A percentile compares a stretch with the other conserved stretches of the same genome.
phyloP scores from a whole-genome alignment of 805 yeast genomes.

The Cyberlindnera misumaiensis region DNA sequence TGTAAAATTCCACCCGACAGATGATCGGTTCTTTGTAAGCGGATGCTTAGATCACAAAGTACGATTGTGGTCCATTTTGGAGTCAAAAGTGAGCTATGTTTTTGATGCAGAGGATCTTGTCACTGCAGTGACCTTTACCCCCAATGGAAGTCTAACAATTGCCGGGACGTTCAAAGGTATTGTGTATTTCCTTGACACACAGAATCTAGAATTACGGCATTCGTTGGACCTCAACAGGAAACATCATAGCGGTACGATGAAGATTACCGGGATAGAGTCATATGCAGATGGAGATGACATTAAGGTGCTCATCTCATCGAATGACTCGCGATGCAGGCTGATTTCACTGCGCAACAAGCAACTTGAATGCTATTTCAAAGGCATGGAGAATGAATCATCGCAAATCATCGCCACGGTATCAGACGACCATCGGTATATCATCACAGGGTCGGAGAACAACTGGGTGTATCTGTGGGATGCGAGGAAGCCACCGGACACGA shows the following conservation, averaged over 20 bases:
- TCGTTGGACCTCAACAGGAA: constrained; percentile 40
- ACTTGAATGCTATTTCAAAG: constrained; percentile 64
- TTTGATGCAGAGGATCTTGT: constrained; percentile 58
- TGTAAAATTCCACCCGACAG: constrained; percentile 74
- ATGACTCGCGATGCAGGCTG: constrained; percentile 72
- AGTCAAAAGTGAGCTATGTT: constrained; percentile 53
- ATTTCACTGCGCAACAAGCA: constrained; percentile 47
- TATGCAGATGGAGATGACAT: constrained; percentile 32
- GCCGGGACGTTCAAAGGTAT: constrained; percentile 81
- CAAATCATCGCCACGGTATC: constrained; percentile 63
- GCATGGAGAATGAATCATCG: constrained; percentile 62
- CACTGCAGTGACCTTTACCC: constrained; percentile 70
- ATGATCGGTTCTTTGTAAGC: constrained; percentile 79
- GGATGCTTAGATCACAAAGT: constrained; percentile 74
- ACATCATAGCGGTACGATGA: constrained; percentile 18
- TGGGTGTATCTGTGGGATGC: constrained; percentile 79
- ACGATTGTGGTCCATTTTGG: constrained; percentile 82
- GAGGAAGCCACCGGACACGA: constrained; percentile 15
- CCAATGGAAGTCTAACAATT: constrained; percentile 49
- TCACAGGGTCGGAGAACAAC: constrained; percentile 84
- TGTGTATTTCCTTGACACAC: constrained; percentile 52
- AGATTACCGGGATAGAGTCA: constrained; percentile 70
- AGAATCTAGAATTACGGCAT: constrained; percentile 45
- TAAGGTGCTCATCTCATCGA: constrained; percentile 59
- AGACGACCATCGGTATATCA: constrained; percentile 49